Evolutionary conservation across 2,329 filamentous ascomycete genomes (phyloP), one percentile per base, ranked within the genome.

Genomic region (Fusarium nelsonii): DNA sequence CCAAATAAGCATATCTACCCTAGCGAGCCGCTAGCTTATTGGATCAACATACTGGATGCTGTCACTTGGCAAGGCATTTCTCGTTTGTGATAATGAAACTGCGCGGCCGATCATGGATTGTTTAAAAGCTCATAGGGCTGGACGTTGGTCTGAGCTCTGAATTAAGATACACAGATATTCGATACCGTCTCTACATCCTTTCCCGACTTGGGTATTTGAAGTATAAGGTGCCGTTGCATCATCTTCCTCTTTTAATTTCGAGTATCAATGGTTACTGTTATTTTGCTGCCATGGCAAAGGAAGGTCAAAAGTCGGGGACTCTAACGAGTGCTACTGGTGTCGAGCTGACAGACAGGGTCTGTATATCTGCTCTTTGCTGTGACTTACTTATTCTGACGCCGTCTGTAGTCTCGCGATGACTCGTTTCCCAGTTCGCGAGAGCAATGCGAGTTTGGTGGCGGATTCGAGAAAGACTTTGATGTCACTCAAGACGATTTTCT

Each of bases 401-500:
- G 2, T 2, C 8, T 11, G n/a, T 26, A 69, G 67, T 36, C 50
- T 20, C 43, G 11, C 1, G 11, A 50, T 32, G 33, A 49, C 11
- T 39, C 33, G 2, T 6, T 32, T 32, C 32, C 40, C 8, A 32
- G 8, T 6, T 43, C 30, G 8, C 30, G 20, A 9, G 52, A 45
- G 23, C 16, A 48, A 10, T 18, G 14, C 16, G 63, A 45, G 11
- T 26, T 58, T 10, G 56, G 60, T 12, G 11, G 33, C 20, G 56
- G 18, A 5, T 46, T 71, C 18, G 36, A 69, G 32, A 58, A 44
- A 32, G 67, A 73, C 8, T 73, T 82, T 43, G 77, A 78, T 45
- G 80, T 80, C 20, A 82, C 81, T 6, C 80, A 81, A 44, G 77
- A 81, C 63, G 81, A 83, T 66, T 69, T 83, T n/a, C 74, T 81